Evolutionary conservation across 306 rosid genomes (phyloP), one percentile per base, ranked within the genome.

Genomic region (Ochetophila trinervis): DNA sequence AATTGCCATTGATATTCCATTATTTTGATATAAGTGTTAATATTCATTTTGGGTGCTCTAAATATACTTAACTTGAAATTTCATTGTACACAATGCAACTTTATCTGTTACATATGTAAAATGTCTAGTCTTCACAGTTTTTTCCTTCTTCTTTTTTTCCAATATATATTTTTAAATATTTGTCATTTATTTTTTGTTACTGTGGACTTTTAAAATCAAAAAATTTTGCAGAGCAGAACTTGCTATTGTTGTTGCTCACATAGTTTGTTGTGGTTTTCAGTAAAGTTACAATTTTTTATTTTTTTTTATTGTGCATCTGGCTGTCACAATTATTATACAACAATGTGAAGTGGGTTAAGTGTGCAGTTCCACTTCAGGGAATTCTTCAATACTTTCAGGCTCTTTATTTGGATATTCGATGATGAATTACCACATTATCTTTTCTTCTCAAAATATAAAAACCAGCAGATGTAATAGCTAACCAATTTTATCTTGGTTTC

Each of bases 401-500:
- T 15, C 32, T 45, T 16, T 19, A 22, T 49, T 30, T 52, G 8
- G 27, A 24, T 16, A 35, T 47, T 61, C 58, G 15, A 30, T 32
- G n/a, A 18, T 21, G 34, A 12, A 63, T 36, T 24, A 35, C 24
- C 44, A 0, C 40, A 48, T 16, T 19, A 6, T 57, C 63, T 49
- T 21, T 11, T 13, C 0, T 35, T 50, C 20, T 13, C 35, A 49
- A 49, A 0, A 18, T 57, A 22, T 23, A 52, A 37, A 48, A 18
- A 12, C 37, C 32, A 50, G 49, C 21, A 48, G 11, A 47, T 6
- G 19, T 42, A 47, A 36, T 48, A 59, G 14, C 44, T 60, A 70
- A 65, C 50, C 47, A 63, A 54, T 14, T 14, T 44, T 47, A 48
- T 74, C 18, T 58, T 68, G 11, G 44, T 75, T 82, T 76, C 84